phyloP scores from a whole-genome alignment of 257 asterid genomes.

The Solanum rostratum region DNA sequence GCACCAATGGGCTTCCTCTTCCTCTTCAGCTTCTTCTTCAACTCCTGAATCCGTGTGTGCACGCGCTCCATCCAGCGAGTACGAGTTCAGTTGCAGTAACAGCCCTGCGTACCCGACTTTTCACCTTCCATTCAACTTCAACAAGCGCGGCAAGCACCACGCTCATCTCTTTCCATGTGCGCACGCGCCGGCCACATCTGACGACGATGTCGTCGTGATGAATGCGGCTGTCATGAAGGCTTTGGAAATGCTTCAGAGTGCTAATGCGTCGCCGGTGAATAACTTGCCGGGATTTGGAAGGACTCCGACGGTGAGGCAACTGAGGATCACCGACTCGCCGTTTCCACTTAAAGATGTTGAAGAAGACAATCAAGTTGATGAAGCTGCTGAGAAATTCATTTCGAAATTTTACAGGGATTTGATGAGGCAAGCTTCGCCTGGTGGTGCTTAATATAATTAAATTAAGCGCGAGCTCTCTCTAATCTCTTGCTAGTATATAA shows the following conservation, averaged over 20 bases:
- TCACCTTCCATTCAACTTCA: constrained; percentile 31
- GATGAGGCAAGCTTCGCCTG: constrained; percentile 29
- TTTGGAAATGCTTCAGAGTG: constrained; percentile 33
- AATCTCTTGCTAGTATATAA: not conserved
- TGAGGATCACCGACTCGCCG: constrained; percentile 67
- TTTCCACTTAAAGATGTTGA: constrained; percentile 30
- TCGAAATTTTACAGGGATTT: constrained; percentile 43
- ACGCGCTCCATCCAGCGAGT: constrained; percentile 21
- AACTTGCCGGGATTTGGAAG: constrained; percentile 53
- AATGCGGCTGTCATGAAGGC: constrained; percentile 17
- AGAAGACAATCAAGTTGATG: constrained; percentile 39
- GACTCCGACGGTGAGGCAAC: constrained; percentile 65
- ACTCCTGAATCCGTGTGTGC: constrained; percentile 7
- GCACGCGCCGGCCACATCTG: constrained; percentile 15
- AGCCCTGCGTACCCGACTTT: constrained; percentile 40
- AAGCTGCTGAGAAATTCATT: constrained; percentile 54
- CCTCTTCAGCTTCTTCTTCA: constrained; percentile 15
- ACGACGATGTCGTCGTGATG: constrained; percentile 18
- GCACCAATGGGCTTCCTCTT: constrained; percentile 13
- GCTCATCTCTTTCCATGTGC: not conserved
- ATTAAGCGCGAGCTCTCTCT: not conserved
- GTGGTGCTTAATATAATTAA: not conserved
- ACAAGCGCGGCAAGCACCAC: constrained; percentile 31
- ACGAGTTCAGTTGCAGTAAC: constrained; percentile 80
- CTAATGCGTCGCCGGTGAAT: constrained; percentile 46